phyloP scores from a whole-genome alignment of 176 grass and related monocot genomes.

The Rhipidocladum racemiflorum region DNA sequence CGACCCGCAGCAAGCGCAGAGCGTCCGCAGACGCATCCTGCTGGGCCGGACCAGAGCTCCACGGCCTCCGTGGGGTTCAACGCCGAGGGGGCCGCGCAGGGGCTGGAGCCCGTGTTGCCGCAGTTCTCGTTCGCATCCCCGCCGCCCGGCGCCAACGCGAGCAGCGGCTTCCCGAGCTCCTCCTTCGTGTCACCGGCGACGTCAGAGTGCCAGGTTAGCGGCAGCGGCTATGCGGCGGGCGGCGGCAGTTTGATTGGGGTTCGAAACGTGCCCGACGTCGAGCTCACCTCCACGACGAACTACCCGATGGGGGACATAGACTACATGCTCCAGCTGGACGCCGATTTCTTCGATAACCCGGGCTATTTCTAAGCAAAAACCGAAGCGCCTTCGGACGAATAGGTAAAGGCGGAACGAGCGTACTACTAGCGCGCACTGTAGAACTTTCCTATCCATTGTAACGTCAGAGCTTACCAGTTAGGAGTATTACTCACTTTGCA shows the following conservation, averaged over 20 bases:
- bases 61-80: background rate
- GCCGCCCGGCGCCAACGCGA: background rate
- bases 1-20: background rate
- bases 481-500: background rate
- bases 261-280: conserved; percentile 28
- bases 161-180: conserved; percentile 1
- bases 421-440: background rate
- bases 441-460: background rate
- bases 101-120: background rate
- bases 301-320: conserved; percentile 41
- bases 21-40: background rate
- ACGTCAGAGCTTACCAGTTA: background rate
- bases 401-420: background rate
- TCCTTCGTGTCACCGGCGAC: conserved; percentile 21
- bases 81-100: background rate
- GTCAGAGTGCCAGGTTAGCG: conserved; percentile 8
- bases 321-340: conserved; percentile 48
- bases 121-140: conserved; percentile 8
- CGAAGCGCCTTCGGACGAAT: background rate
- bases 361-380: conserved; percentile 29
- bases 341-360: conserved; percentile 40
- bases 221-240: background rate
- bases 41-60: background rate
- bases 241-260: background rate
- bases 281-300: conserved; percentile 29